Evolutionary conservation across 2,329 filamentous ascomycete species (phyloP).

Genomic region (Neonectria magnoliae): DNA sequence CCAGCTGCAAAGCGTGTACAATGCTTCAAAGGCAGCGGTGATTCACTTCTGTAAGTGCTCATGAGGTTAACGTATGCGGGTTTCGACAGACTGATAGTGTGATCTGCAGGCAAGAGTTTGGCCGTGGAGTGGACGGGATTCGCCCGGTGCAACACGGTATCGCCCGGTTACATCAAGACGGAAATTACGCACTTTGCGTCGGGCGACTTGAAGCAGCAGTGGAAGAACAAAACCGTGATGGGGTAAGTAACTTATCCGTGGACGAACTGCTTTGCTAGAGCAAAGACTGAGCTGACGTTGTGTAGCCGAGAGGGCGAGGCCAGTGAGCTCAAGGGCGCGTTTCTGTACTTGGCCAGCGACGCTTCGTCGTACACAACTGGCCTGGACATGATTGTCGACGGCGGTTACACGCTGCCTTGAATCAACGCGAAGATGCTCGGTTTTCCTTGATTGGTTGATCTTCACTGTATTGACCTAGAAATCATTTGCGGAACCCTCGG

Average conservation of each 20-base stretch:
- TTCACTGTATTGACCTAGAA: background rate
- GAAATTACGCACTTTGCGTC: constrained; percentile 75
- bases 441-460: background rate
- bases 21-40: constrained; percentile 75
- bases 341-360: constrained; percentile 83
- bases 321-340: constrained; percentile 84
- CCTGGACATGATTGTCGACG: constrained; percentile 78
- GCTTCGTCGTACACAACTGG: constrained; percentile 86
- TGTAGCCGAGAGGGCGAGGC: constrained; percentile 73
- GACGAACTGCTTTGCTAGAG: background rate
- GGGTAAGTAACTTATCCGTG: constrained; percentile 55
- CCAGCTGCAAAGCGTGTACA: constrained; percentile 78
- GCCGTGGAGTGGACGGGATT: constrained; percentile 82
- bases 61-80: background rate
- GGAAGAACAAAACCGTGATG: constrained; percentile 84
- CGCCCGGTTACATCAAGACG: constrained; percentile 79
- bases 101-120: constrained; percentile 68
- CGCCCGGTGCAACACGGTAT: constrained; percentile 77
- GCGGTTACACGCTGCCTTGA: constrained; percentile 71
- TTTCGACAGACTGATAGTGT: constrained; percentile 6
- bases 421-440: background rate
- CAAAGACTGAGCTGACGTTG: constrained; percentile 23
- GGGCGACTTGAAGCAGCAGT: constrained; percentile 74
- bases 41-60: constrained; percentile 63
- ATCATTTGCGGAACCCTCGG: background rate